Base-by-base conservation (phyloP, 2,329 filamentous ascomycete genomes). In the Aspergillus arachidicola region DNA sequence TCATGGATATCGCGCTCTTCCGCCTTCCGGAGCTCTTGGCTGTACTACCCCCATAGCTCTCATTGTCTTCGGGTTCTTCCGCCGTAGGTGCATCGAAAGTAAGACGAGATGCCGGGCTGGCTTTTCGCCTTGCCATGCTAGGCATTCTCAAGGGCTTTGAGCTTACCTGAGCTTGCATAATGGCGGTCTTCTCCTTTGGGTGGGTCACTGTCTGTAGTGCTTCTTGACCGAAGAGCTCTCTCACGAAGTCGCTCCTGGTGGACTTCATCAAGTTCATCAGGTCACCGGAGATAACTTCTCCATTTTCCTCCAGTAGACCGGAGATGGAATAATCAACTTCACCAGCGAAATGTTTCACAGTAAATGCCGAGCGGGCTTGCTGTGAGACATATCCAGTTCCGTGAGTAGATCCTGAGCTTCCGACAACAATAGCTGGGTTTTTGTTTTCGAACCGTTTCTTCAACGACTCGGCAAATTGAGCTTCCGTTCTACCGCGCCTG, bases 81-180 rank as follows among this genome's bases (percentile, higher is more conserved):
- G 72, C 61, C 54, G 73, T 66, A 21, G 71, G 66, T 9, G 71
- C 71, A 55, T 72, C 70, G 16, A 73, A 70, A 19, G 70, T 65
- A 28, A 84, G 80, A 48, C 84, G 79, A 5, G 81, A 79, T 10
- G 83, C 78, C 58, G 84, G 81, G 57, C 85, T 85, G 4, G 85
- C 87, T 80, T 92, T 96, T 69, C 89, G 88, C 34, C 91, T 89
- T 46, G 96, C 94, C 79, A 99, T 93, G 74, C 94, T 97, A 0
- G 95, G 95, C 76, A 93, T 91, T 61, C 95, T 89, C 76, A 94
- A 89, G 2, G 95, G 95, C 80, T 96, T 97, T 3, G 94, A 98
- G 80, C 93, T 96, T 69, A 99, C 92, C 54, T 94, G 94, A 2
- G 94, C 95, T 80, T 99, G 94, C 84, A 98, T 92, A 65, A 99